Percentiles rank a stretch among this genome's conserved stretches.
phyloP scores from a whole-genome alignment of 345 rosid species.

The Linum tenue region DNA sequence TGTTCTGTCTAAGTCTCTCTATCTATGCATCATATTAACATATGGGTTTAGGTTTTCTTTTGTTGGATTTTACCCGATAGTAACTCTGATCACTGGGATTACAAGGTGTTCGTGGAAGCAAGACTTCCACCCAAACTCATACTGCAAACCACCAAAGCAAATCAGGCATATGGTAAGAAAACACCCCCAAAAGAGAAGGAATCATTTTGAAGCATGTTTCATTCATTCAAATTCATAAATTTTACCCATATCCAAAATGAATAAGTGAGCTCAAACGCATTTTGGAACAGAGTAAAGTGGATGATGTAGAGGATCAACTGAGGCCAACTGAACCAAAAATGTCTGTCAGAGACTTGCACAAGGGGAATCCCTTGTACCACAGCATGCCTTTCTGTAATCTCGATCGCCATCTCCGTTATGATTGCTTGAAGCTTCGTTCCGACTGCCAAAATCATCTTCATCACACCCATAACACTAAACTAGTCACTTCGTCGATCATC shows the following conservation, averaged over 20 bases:
- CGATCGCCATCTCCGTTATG: slow-evolving; percentile 78
- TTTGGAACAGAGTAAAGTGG: slow-evolving; percentile 93
- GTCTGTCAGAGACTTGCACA: slow-evolving; percentile 69
- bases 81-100: slow-evolving; percentile 36
- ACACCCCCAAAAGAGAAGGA: neutral
- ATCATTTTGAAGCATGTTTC: slow-evolving; percentile 1
- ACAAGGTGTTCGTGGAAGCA: slow-evolving; percentile 57
- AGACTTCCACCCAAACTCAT: slow-evolving; percentile 79
- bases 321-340: slow-evolving; percentile 87
- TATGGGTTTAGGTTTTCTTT: no score
- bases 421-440: slow-evolving; percentile 91
- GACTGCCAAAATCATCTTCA: slow-evolving; percentile 69
- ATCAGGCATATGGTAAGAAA: neutral
- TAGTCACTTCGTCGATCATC: neutral
- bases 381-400: slow-evolving; percentile 78
- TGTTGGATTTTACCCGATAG: slow-evolving; percentile 48
- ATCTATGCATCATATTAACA: no score
- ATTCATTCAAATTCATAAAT: neutral
- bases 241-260: slow-evolving; percentile 94
- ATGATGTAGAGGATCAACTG: slow-evolving; percentile 60
- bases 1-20: no score
- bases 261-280: slow-evolving; percentile 93
- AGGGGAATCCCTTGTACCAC: slow-evolving; percentile 97
- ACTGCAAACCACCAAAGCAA: slow-evolving; percentile 36
- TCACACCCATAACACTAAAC: neutral